A percentile compares a stretch with the other conserved stretches of the same genome.
Evolutionary conservation across 495 filamentous ascomycete species (phyloP).

Genomic region (Hyaloscypha hepaticicola): DNA sequence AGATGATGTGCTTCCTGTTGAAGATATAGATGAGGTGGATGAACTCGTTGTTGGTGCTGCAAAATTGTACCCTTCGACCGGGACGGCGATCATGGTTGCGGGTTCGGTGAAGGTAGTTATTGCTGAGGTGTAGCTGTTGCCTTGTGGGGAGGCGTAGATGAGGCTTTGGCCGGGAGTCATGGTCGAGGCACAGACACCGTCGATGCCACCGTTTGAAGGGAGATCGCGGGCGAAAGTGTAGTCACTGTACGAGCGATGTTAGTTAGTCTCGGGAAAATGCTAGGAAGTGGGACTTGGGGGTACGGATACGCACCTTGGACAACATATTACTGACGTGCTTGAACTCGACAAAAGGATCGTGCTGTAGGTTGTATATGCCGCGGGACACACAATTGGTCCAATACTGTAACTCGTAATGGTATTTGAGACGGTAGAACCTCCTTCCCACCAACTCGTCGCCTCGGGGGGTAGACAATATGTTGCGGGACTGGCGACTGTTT

Average conservation of each 20-base stretch:
- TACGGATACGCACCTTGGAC: slow-evolving; percentile 1
- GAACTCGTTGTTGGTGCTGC: not conserved
- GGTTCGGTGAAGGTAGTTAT: not conserved
- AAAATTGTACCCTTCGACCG: slow-evolving; percentile 13
- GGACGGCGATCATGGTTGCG: slow-evolving; percentile 3
- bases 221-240: slow-evolving; percentile 8
- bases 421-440: not conserved
- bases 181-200: slow-evolving; percentile 9
- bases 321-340: slow-evolving; percentile 11
- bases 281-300: too few relatives aligned
- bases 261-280: not conserved
- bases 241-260: not conserved
- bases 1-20: not conserved
- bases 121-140: slow-evolving; percentile 5
- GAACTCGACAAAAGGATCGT: slow-evolving; percentile 1
- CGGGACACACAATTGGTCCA: slow-evolving; percentile 7
- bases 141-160: slow-evolving; percentile 7
- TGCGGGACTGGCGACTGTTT: slow-evolving; percentile 7
- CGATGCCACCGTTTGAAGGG: slow-evolving; percentile 1
- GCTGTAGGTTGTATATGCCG: slow-evolving; percentile 8
- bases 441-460: slow-evolving; percentile 11
- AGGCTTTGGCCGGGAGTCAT: slow-evolving; percentile 5
- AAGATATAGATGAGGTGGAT: not conserved
- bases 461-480: slow-evolving; percentile 7
- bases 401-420: slow-evolving; percentile 10